A percentile compares a stretch with the other conserved stretches of the same genome.
These are phyloP conservation scores for Ogataea neopini DNA, from an alignment of 805 yeast genomes.

Conservation along the genomic window DNA sequence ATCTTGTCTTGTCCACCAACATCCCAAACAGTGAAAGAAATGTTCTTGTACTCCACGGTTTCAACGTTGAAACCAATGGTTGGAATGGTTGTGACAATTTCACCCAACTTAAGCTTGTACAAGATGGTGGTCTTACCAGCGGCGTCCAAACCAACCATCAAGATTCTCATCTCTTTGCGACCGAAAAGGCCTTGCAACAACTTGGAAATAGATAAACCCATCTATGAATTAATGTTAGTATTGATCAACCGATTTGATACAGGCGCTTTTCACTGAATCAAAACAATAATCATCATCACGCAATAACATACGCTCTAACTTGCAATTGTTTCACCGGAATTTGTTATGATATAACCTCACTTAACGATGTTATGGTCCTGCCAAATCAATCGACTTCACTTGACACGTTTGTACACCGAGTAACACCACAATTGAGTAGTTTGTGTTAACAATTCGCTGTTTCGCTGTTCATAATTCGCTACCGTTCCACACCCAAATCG, in stretches of 20 bases:
- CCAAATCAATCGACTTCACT: not conserved
- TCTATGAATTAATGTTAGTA: conserved; percentile 37
- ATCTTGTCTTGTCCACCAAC: conserved; percentile 99
- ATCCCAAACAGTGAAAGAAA: conserved; percentile 97
- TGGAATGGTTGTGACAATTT: conserved; percentile 94
- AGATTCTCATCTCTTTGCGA: conserved; percentile 96
- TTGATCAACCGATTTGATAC: not conserved
- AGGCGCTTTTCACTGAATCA: not conserved
- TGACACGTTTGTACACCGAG: not conserved
- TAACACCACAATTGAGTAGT: not conserved
- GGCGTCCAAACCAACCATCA: conserved; percentile 97
- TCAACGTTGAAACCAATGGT: conserved; percentile 97
- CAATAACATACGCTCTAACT: not conserved
- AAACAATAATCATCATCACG: not conserved
- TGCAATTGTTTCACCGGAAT: not conserved
- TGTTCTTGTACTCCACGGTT: conserved; percentile 96
- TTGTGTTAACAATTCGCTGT: conserved; percentile 1
- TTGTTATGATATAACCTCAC: not conserved
- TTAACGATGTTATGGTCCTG: conserved; percentile 3
- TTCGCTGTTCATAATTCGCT: conserved; percentile 9
- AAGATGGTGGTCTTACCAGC: conserved; percentile 98
- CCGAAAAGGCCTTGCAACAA: conserved; percentile 94
- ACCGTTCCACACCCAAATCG: conserved; percentile 6
- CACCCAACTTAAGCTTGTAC: conserved; percentile 93
- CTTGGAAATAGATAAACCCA: conserved; percentile 96